Percentiles rank a stretch among this genome's conserved stretches.
Conservation (phyloP, 495 filamentous ascomycete genomes). For the Penicillium taxi region DNA sequence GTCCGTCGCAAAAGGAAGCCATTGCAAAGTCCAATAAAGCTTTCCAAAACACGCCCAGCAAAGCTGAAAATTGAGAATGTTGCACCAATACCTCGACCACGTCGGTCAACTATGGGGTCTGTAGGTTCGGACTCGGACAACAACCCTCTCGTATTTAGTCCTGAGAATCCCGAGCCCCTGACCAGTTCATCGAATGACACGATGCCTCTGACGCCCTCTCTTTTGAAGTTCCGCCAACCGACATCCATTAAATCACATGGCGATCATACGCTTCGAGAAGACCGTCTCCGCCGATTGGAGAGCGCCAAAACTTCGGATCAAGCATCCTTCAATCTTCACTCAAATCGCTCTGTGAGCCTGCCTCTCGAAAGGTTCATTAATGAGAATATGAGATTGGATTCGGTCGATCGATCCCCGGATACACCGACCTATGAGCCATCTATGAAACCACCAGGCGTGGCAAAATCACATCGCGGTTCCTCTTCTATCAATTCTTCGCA, state of each 20-base stretch:
- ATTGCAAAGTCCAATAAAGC: conserved; percentile 37
- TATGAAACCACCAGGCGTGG: conserved; percentile 2
- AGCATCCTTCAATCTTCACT: conserved; percentile 18
- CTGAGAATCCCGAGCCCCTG: conserved; percentile 21
- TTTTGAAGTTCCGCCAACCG: conserved; percentile 13
- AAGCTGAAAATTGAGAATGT: conserved; percentile 21
- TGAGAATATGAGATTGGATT: conserved; percentile 29
- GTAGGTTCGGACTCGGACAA: conserved; percentile 30
- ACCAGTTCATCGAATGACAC: conserved; percentile 27
- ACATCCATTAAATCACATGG: conserved; percentile 12
- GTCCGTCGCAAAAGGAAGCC: conserved; percentile 15
- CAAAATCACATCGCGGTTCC: conserved; percentile 3
- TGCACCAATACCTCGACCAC: conserved; percentile 13
- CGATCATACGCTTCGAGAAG: conserved; percentile 30
- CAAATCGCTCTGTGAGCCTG: conserved; percentile 32
- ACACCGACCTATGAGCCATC: conserved; percentile 3
- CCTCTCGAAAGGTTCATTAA: conserved; percentile 42
- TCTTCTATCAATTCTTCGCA: conserved; percentile 9
- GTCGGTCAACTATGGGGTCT: conserved; percentile 28
- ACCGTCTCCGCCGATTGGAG: conserved; percentile 26
- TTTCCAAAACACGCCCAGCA: conserved; percentile 24
- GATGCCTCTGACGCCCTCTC: conserved; percentile 20
- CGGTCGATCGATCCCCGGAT: conserved; percentile 12
- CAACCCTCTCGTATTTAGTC: conserved; percentile 31
- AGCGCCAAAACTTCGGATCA: conserved; percentile 19